Conservation (phyloP, 2,329 filamentous ascomycete genomes). For the Xylariaceae sp. region DNA sequence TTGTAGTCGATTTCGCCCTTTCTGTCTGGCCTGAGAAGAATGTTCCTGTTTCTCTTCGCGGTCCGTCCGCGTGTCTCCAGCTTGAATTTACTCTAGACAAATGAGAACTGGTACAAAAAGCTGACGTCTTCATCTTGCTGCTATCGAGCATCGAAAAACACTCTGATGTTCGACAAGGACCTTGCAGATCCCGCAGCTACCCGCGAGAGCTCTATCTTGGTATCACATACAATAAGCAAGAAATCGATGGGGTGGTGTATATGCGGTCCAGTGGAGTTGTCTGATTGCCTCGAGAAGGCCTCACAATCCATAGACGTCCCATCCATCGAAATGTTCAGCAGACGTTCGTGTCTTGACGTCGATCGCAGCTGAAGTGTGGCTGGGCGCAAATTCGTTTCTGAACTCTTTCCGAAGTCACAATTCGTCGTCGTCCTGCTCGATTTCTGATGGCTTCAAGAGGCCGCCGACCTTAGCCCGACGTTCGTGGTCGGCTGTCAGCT, state of each 20-base stretch:
- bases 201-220: slow-evolving; percentile 11
- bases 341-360: slow-evolving; percentile 13
- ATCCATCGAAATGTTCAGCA: slow-evolving; percentile 25
- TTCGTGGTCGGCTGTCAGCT: slow-evolving; percentile 83
- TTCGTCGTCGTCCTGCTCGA: slow-evolving; percentile 82
- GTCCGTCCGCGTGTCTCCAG: too few relatives aligned
- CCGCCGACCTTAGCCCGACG: slow-evolving; percentile 93
- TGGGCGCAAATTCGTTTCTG: slow-evolving; percentile 54
- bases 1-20: too few relatives aligned
- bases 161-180: too few relatives aligned
- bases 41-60: too few relatives aligned
- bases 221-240: slow-evolving; percentile 20
- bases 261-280: slow-evolving; percentile 9
- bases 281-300: slow-evolving; percentile 17
- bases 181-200: slow-evolving; percentile 8
- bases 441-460: slow-evolving; percentile 92
- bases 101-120: neutral
- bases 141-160: too few relatives aligned
- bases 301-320: slow-evolving; percentile 34
- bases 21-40: too few relatives aligned
- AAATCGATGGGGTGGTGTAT: slow-evolving; percentile 10
- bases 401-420: slow-evolving; percentile 77
- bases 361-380: slow-evolving; percentile 25
- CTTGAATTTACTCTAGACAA: neutral
- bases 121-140: too few relatives aligned